These are phyloP conservation scores for Cryptococcus maquisensis DNA, from an alignment of 1,284 basidiomycete species.

Conservation along the genomic window DNA sequence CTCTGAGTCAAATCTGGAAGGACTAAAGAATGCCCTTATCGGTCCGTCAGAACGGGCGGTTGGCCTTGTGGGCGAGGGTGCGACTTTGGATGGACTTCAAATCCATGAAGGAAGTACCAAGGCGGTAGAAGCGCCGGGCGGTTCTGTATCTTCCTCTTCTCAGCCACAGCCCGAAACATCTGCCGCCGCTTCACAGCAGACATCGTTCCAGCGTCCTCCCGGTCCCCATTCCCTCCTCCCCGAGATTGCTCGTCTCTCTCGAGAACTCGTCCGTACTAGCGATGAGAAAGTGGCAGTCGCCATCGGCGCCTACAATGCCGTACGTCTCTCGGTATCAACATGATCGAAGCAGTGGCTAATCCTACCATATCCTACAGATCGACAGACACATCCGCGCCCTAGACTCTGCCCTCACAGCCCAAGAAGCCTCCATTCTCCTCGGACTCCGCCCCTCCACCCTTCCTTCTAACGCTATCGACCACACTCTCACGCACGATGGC, in stretches of 20 bases:
- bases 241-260: conserved; percentile 37
- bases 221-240: conserved; percentile 21
- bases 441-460: conserved; percentile 35
- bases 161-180: neutral
- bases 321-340: conserved; percentile 13
- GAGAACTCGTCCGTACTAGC: conserved; percentile 46
- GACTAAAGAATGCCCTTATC: too few species aligned
- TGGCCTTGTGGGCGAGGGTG: too few species aligned
- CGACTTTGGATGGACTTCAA: too few species aligned
- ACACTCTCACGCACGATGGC: conserved; percentile 8
- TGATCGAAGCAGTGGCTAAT: neutral
- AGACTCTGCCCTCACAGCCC: conserved; percentile 48
- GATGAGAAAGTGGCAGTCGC: conserved; percentile 54
- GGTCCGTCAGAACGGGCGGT: too few species aligned
- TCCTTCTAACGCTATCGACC: conserved; percentile 30
- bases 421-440: conserved; percentile 43
- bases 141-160: neutral
- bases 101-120: too few species aligned
- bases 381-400: conserved; percentile 54
- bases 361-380: conserved; percentile 30
- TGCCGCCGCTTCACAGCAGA: neutral
- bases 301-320: conserved; percentile 51
- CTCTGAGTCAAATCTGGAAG: too few species aligned
- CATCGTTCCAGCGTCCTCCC: neutral
- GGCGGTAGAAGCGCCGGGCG: too few species aligned